These are phyloP conservation scores for Kluyveromyces aestuarii DNA, from an alignment of 805 yeast genomes.

Conservation along the genomic window DNA sequence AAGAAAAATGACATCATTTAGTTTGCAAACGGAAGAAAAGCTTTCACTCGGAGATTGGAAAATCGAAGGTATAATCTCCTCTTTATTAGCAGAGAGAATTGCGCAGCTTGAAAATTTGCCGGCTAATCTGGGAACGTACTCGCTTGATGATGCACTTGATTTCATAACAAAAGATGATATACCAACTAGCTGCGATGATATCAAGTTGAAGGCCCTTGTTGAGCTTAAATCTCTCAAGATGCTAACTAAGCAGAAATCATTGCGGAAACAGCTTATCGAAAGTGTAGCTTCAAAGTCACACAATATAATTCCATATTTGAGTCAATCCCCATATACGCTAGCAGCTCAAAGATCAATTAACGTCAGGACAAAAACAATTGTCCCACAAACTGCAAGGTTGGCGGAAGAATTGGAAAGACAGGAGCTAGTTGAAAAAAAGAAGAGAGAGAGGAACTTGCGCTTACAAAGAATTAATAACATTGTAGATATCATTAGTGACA, in stretches of 20 bases:
- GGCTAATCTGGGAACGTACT: conserved; percentile 56
- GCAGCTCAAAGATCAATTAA: conserved; percentile 64
- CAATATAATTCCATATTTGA: conserved; percentile 41
- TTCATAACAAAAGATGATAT: conserved; percentile 37
- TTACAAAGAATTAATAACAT: conserved; percentile 36
- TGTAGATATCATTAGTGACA: conserved; percentile 26
- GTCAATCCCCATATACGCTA: conserved; percentile 44
- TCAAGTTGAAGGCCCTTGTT: conserved; percentile 56
- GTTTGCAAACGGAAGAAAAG: conserved; percentile 16
- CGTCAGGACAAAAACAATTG: conserved; percentile 58
- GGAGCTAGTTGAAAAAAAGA: conserved; percentile 50
- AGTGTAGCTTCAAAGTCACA: conserved; percentile 48
- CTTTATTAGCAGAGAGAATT: conserved; percentile 49
- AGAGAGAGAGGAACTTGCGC: conserved; percentile 42
- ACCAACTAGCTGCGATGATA: conserved; percentile 40
- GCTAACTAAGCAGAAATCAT: conserved; percentile 58
- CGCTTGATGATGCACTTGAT: conserved; percentile 34
- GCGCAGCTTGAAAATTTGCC: conserved; percentile 58
- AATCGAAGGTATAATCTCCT: conserved; percentile 44
- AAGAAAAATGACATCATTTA: conserved; percentile 19
- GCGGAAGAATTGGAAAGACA: conserved; percentile 72
- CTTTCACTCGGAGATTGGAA: conserved; percentile 41
- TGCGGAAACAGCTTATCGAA: conserved; percentile 52
- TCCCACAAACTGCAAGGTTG: conserved; percentile 63
- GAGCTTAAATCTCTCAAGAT: conserved; percentile 63